A percentile compares a stretch with the other conserved stretches of the same genome.
Conservation (phyloP, 1,284 basidiomycete genomes). For the Xerocomus nothofagi region DNA sequence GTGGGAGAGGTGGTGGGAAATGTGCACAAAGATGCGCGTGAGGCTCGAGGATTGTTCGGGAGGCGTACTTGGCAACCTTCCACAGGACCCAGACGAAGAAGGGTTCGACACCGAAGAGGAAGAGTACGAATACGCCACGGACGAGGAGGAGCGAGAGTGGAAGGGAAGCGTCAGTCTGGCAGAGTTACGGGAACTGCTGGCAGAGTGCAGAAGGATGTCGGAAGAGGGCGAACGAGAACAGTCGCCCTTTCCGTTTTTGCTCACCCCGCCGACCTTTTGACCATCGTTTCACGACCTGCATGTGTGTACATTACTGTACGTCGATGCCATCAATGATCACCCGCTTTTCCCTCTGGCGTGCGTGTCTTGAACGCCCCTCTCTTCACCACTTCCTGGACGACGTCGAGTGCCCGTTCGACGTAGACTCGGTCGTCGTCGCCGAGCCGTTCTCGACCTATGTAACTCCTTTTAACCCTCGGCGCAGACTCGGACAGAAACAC, state of each 20-base stretch:
- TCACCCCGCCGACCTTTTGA: conserved; percentile 15
- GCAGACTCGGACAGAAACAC: no score
- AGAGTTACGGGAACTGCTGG: conserved; percentile 48
- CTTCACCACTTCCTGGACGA: conserved; percentile 50
- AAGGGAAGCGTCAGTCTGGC: conserved; percentile 31
- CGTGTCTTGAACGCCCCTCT: conserved; percentile 69
- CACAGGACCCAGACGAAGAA: conserved; percentile 41
- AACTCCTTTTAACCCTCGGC: conserved; percentile 14
- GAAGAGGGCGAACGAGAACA: conserved; percentile 40
- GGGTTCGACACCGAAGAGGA: conserved; percentile 37
- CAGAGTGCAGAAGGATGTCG: conserved; percentile 51
- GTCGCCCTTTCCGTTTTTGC: conserved; percentile 29
- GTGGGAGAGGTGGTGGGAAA: conserved; percentile 71
- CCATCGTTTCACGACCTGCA: not conserved
- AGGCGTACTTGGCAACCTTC: conserved; percentile 54
- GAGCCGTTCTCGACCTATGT: conserved; percentile 36
- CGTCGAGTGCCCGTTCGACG: conserved; percentile 40
- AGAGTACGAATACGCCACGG: conserved; percentile 33
- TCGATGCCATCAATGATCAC: conserved; percentile 23
- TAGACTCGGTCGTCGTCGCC: conserved; percentile 34
- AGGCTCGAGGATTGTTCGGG: conserved; percentile 71
- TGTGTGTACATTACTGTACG: no score
- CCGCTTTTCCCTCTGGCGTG: conserved; percentile 66
- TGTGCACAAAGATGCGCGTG: conserved; percentile 47
- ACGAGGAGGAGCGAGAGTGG: conserved; percentile 36